These are phyloP conservation scores for Torulaspora franciscae DNA, from an alignment of 805 yeast species.

Conservation along the genomic window DNA sequence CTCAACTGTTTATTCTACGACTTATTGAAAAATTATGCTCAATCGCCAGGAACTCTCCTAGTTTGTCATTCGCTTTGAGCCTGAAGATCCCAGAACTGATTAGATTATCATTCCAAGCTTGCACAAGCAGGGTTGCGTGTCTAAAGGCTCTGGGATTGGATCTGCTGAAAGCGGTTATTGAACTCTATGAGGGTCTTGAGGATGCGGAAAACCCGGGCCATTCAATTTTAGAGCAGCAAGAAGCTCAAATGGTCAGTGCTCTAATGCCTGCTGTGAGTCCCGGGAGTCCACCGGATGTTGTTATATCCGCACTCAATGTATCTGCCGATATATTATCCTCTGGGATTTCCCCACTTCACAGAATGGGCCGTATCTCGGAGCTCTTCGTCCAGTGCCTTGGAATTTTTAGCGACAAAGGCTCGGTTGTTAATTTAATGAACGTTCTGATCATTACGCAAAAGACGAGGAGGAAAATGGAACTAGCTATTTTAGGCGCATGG, in stretches of 20 bases:
- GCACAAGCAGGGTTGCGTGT: constrained; percentile 61
- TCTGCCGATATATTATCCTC: constrained; percentile 70
- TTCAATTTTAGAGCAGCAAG: constrained; percentile 81
- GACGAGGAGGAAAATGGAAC: constrained; percentile 50
- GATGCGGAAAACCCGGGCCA: constrained; percentile 72
- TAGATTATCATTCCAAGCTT: constrained; percentile 72
- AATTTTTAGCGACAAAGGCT: constrained; percentile 37
- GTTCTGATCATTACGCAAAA: constrained; percentile 43
- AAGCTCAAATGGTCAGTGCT: constrained; percentile 90
- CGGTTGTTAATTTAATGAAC: constrained; percentile 49
- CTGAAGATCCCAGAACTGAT: constrained; percentile 60
- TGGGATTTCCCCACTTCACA: constrained; percentile 46
- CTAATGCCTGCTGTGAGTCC: constrained; percentile 77
- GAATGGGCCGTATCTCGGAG: constrained; percentile 53
- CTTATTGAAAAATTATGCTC: constrained; percentile 29
- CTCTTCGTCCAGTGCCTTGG: constrained; percentile 64
- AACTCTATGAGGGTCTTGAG: constrained; percentile 51
- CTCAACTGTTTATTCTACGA: constrained; percentile 38
- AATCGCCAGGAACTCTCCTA: constrained; percentile 7
- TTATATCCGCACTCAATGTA: constrained; percentile 70
- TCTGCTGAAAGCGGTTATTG: constrained; percentile 59
- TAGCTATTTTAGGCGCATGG: constrained; percentile 68
- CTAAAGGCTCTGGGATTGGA: constrained; percentile 62
- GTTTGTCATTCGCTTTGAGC: constrained; percentile 1
- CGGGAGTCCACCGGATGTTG: constrained; percentile 67